phyloP scores from a whole-genome alignment of 1,139 yeast species.

The Suhomyces taliae region DNA sequence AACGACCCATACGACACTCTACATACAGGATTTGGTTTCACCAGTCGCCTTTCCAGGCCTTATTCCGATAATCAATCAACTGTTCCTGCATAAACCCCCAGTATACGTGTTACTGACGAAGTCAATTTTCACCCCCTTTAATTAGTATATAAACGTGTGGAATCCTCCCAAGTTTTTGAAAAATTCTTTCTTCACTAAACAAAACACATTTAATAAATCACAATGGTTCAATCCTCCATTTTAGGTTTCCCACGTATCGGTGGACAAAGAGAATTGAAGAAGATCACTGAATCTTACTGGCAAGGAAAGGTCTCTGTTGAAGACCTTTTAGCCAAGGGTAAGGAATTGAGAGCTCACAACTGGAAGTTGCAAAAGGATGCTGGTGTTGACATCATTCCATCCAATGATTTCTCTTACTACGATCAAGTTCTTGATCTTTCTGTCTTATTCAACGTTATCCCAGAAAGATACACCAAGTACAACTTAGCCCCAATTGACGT shows the following conservation, averaged over 20 bases:
- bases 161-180: not conserved
- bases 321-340: conserved; percentile 87
- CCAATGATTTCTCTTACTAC: conserved; percentile 97
- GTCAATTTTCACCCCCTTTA: conserved; percentile 7
- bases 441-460: conserved; percentile 89
- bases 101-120: conserved; percentile 8
- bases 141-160: conserved; percentile 10
- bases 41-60: conserved; percentile 2
- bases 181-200: not conserved
- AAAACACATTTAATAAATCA: conserved; percentile 6
- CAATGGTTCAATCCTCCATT: conserved; percentile 93
- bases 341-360: conserved; percentile 91
- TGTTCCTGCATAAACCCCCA: not conserved
- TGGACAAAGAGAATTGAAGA: conserved; percentile 98
- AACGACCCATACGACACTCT: conserved; percentile 3
- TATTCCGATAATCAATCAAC: not conserved
- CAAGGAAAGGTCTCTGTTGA: conserved; percentile 85
- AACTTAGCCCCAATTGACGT: conserved; percentile 88
- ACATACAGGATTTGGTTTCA: not conserved
- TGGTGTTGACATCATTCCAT: conserved; percentile 95
- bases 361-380: conserved; percentile 98
- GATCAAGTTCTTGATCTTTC: conserved; percentile 96
- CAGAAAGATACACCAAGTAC: conserved; percentile 94
- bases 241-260: conserved; percentile 99
- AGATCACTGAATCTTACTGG: conserved; percentile 99